Evolutionary conservation across 108 stramenopile species (phyloP).

Genomic region (Skeletonema costatum): DNA sequence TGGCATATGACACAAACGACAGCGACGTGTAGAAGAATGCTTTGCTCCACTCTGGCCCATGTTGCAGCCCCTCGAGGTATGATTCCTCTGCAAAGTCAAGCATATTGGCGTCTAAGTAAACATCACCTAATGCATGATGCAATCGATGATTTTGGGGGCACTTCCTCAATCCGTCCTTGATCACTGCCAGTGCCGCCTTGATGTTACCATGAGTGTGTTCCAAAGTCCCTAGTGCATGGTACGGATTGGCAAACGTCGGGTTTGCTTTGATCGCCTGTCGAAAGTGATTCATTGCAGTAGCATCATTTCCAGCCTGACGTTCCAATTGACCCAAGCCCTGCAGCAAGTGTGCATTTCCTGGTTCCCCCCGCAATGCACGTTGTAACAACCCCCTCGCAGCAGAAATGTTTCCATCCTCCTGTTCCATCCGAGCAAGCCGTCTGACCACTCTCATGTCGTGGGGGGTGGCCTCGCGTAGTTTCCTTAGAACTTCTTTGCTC

Average conservation of each 20-base stretch:
- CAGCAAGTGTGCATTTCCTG: conserved; percentile 61
- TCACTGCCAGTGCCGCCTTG: conserved; percentile 60
- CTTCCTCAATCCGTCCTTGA: conserved; percentile 63
- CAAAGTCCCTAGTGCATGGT: conserved; percentile 75
- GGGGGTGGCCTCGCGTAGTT: conserved; percentile 62
- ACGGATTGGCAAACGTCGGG: conserved; percentile 69
- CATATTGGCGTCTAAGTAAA: conserved; percentile 79
- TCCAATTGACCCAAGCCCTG: conserved; percentile 78
- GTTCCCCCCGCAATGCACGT: conserved; percentile 43
- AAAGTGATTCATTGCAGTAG: conserved; percentile 46
- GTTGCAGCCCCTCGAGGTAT: conserved; percentile 56
- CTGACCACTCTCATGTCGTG: conserved; percentile 73
- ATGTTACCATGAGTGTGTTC: conserved; percentile 75
- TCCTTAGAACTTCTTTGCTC: conserved; percentile 50
- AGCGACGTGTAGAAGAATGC: conserved; percentile 72
- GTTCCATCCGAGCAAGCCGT: conserved; percentile 70
- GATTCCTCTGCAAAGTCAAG: conserved; percentile 66
- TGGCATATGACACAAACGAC: conserved; percentile 67
- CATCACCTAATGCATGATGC: conserved; percentile 81
- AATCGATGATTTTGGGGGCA: conserved; percentile 78
- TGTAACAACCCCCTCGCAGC: conserved; percentile 52
- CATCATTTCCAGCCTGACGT: conserved; percentile 30
- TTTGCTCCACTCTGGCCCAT: conserved; percentile 59
- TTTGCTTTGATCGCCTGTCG: conserved; percentile 59
- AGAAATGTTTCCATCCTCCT: conserved; percentile 58